Evolutionary conservation across 495 filamentous ascomycete genomes (phyloP).

Genomic region (Neurospora hispaniola): DNA sequence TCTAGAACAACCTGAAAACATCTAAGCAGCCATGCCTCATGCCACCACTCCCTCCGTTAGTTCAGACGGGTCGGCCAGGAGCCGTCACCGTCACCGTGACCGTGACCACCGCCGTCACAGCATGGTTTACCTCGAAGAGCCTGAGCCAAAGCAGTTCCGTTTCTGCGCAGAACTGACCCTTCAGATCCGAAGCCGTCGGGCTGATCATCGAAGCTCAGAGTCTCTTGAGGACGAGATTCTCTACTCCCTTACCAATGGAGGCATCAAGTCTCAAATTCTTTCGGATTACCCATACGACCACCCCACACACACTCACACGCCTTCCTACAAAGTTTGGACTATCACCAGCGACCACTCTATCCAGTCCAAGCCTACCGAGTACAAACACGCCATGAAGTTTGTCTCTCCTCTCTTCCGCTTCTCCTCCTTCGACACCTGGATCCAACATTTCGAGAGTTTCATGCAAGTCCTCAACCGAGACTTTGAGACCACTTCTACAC

Average conservation of each 20-base stretch:
- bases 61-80: background rate
- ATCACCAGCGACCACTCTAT: slow-evolving; percentile 13
- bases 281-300: background rate
- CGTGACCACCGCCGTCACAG: background rate
- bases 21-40: background rate
- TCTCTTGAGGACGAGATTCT: slow-evolving; percentile 17
- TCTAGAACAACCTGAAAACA: background rate
- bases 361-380: slow-evolving; percentile 9
- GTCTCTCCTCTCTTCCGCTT: slow-evolving; percentile 20
- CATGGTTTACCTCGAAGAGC: background rate
- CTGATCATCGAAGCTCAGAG: slow-evolving; percentile 7
- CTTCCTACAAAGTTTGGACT: slow-evolving; percentile 15
- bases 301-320: background rate
- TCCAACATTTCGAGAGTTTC: slow-evolving; percentile 8
- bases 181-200: slow-evolving; percentile 17
- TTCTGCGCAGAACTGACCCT: slow-evolving; percentile 20
- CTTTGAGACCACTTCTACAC: slow-evolving; percentile 18
- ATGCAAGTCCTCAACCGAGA: slow-evolving; percentile 13
- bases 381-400: slow-evolving; percentile 19
- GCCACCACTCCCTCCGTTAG: background rate
- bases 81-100: background rate
- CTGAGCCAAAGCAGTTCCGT: slow-evolving; percentile 14
- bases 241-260: slow-evolving; percentile 5
- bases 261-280: slow-evolving; percentile 13
- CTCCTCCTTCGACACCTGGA: slow-evolving; percentile 10